phyloP scores from a whole-genome alignment of 2,329 filamentous ascomycete genomes.

The Fusarium longipes region DNA sequence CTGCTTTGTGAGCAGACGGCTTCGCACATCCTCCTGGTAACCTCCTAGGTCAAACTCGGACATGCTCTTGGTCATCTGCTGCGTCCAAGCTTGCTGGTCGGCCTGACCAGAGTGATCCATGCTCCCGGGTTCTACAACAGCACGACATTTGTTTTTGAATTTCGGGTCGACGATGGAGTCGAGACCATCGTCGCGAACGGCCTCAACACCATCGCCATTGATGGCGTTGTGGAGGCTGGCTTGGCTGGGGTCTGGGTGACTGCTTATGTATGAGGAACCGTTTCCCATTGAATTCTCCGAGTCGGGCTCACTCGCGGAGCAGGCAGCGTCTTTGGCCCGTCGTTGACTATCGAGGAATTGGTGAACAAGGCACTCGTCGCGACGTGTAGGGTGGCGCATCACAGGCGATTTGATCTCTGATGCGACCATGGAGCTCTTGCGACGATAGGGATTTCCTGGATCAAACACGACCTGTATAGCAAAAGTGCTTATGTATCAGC shows the following conservation, averaged over 20 bases:
- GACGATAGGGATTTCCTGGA: slow-evolving; percentile 67
- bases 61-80: slow-evolving; percentile 57
- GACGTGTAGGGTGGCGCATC: slow-evolving; percentile 43
- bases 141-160: slow-evolving; percentile 41
- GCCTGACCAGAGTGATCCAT: slow-evolving; percentile 62
- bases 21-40: slow-evolving; percentile 58
- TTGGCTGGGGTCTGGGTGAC: slow-evolving; percentile 25
- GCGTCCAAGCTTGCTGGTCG: slow-evolving; percentile 68
- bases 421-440: slow-evolving; percentile 73
- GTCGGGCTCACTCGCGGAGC: slow-evolving; percentile 44
- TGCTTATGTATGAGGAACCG: slow-evolving; percentile 37
- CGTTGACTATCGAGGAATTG: slow-evolving; percentile 71
- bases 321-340: slow-evolving; percentile 47
- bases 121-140: slow-evolving; percentile 54
- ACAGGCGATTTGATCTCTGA: slow-evolving; percentile 58
- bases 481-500: slow-evolving; percentile 14
- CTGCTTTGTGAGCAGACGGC: slow-evolving; percentile 90
- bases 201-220: slow-evolving; percentile 30
- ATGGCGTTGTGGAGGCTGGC: slow-evolving; percentile 19
- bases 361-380: slow-evolving; percentile 72
- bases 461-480: slow-evolving; percentile 70
- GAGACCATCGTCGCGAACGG: slow-evolving; percentile 27
- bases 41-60: slow-evolving; percentile 55
- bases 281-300: slow-evolving; percentile 45
- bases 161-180: slow-evolving; percentile 43